A percentile compares a stretch with the other conserved stretches of the same genome.
Evolutionary conservation across 2,329 filamentous ascomycete species (phyloP).

Genomic region (Cercospora sp.): DNA sequence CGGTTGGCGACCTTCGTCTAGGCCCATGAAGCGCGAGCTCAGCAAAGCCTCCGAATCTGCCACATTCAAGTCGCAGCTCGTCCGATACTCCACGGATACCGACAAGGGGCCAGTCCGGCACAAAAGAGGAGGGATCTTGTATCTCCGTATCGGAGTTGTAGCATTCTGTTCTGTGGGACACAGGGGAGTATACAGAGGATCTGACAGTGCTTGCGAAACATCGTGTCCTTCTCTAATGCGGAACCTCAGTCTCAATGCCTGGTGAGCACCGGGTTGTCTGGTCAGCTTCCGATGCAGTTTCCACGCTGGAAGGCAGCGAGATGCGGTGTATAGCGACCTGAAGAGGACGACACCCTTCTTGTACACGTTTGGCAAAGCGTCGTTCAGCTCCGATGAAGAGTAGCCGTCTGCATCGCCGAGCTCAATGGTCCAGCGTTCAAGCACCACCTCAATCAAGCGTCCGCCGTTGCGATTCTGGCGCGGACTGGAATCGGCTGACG

Average conservation of each 20-base stretch:
- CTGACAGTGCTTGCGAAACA: constrained; percentile 55
- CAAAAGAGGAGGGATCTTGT: constrained; percentile 79
- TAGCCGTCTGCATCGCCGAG: constrained; percentile 63
- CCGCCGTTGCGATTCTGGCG: constrained; percentile 47
- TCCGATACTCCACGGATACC: constrained; percentile 79
- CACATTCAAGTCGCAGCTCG: constrained; percentile 84
- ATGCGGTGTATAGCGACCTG: constrained; percentile 78
- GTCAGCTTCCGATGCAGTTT: constrained; percentile 75
- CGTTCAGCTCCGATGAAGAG: constrained; percentile 57
- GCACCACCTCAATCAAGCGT: constrained; percentile 67
- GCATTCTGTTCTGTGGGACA: constrained; percentile 60
- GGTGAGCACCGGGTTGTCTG: constrained; percentile 65
- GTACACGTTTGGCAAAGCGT: constrained; percentile 81
- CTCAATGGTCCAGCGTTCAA: constrained; percentile 90
- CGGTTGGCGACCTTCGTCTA: constrained; percentile 61
- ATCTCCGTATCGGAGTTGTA: constrained; percentile 62
- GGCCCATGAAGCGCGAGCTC: constrained; percentile 89
- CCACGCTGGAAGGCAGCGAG: constrained; percentile 81
- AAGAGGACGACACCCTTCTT: constrained; percentile 97
- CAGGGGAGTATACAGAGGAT: constrained; percentile 70
- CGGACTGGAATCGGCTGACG: constrained; percentile 52
- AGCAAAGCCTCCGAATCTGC: constrained; percentile 88
- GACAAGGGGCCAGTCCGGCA: constrained; percentile 83
- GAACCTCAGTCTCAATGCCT: constrained; percentile 71
- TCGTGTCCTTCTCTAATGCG: constrained; percentile 65